These are phyloP conservation scores for Candida montana DNA, from an alignment of 805 yeast genomes.

Conservation along the genomic window DNA sequence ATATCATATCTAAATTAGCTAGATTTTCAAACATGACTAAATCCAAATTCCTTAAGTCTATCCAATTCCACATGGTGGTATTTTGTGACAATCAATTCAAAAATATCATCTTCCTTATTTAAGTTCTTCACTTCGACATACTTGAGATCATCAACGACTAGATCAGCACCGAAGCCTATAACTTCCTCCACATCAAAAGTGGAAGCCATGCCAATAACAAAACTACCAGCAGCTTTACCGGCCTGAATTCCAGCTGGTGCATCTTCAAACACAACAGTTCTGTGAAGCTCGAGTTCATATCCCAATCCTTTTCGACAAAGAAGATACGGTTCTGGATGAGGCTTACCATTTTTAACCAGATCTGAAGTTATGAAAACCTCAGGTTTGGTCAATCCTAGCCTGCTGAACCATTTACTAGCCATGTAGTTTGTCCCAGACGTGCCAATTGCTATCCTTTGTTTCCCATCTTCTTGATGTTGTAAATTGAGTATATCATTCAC, in stretches of 20 bases:
- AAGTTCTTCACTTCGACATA: conserved; percentile 55
- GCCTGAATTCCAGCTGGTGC: conserved; percentile 87
- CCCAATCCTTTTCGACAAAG: conserved; percentile 42
- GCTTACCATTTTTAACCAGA: conserved; percentile 75
- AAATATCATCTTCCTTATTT: conserved; percentile 34
- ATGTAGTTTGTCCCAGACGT: conserved; percentile 76
- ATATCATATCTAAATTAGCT: too few species aligned
- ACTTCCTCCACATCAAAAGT: conserved; percentile 65
- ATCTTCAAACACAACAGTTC: conserved; percentile 73
- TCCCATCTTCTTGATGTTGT: conserved; percentile 31
- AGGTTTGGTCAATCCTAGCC: conserved; percentile 57
- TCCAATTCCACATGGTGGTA: conserved; percentile 18
- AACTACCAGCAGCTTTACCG: conserved; percentile 79
- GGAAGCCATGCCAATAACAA: conserved; percentile 78
- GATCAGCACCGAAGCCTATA: conserved; percentile 69
- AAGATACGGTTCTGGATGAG: conserved; percentile 79
- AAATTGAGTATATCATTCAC: conserved; percentile 37
- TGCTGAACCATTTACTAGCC: conserved; percentile 75
- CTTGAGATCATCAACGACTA: conserved; percentile 67
- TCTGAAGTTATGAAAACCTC: conserved; percentile 76
- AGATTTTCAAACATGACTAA: too few species aligned
- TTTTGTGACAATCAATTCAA: conserved; percentile 33
- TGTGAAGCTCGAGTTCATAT: conserved; percentile 29
- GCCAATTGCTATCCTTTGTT: conserved; percentile 74
- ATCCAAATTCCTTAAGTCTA: too few species aligned